phyloP scores from a whole-genome alignment of 306 rosid genomes.

The Myrica gale region DNA sequence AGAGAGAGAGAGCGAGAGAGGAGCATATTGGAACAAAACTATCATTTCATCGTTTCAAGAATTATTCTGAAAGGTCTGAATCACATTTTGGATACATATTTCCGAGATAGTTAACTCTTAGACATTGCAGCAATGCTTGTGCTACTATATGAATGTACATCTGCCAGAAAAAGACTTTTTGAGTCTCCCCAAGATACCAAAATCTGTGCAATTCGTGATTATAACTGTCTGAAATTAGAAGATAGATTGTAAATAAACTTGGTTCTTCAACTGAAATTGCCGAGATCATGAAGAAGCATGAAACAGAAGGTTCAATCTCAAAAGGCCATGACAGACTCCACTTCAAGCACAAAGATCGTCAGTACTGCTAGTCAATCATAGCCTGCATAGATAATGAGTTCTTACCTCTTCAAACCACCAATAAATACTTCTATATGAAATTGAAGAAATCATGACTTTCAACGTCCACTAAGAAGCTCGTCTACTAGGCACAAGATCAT shows the following conservation, averaged over 20 bases:
- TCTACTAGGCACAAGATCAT: conserved; percentile 40
- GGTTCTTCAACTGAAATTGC: conserved; percentile 33
- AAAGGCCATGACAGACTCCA: conserved; percentile 26
- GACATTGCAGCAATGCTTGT: conserved; percentile 24
- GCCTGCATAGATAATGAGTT: conserved; percentile 41
- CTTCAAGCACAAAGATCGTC: conserved; percentile 19
- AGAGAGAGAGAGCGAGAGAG: conserved; percentile 3
- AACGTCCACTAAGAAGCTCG: conserved; percentile 45
- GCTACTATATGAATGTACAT: conserved; percentile 55
- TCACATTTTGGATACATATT: conserved; percentile 35
- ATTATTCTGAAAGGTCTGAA: conserved; percentile 40
- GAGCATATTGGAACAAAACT: conserved; percentile 6
- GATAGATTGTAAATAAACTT: conserved; percentile 24
- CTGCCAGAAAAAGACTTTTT: conserved; percentile 19
- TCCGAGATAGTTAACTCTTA: conserved; percentile 29
- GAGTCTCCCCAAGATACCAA: conserved; percentile 41
- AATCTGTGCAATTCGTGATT: conserved; percentile 34
- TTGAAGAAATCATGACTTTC: not conserved
- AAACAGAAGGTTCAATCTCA: conserved; percentile 34
- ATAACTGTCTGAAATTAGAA: conserved; percentile 31
- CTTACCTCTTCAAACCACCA: conserved; percentile 4
- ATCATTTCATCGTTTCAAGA: conserved; percentile 53
- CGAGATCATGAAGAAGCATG: conserved; percentile 31
- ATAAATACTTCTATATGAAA: not conserved
- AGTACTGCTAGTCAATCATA: conserved; percentile 36